Base-by-base conservation (phyloP, 1,284 basidiomycete genomes). In the Trametes sp. region DNA sequence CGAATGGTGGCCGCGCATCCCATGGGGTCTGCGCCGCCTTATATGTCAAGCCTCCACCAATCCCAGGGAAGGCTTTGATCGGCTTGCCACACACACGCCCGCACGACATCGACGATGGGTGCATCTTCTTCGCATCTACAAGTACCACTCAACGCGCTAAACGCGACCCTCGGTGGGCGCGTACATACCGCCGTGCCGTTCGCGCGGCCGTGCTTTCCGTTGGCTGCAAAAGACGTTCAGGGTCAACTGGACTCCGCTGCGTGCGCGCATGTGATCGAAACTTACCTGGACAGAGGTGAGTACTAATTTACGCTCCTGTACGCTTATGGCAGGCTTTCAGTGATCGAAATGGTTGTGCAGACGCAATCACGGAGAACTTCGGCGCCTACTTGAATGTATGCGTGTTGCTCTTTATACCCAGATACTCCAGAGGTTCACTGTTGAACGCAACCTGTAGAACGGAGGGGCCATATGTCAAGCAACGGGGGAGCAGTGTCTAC, bases 141-240 rank as follows among this genome's bases (percentile, higher is more conserved):
- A 23, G 23, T 2, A n/a, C n/a, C 50, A 14, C 35, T 53, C 24
- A 24, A 28, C 13, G 57, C 44, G 4, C 66, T 77, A 26, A 77
- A 76, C 57, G n/a, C 61, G 9, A 70, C 73, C 5, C 61, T 77
- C 16, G 68, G 63, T 16, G 77, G 76, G 6, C 69, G 73, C 26
- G 71, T 78, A 2, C 57, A 70, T 49, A 33, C 42, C 7, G 70
- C 68, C 1, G 53, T 62, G 6, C 77, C 76, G 0, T 66, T 75
- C 36, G 69, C 72, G 5, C 68, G 69, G 6, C 70, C 74, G 0
- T 79, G 77, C 51, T 79, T 77, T 57, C 59, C 67, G 2, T 33
- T 45, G 19, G 36, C 46, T 4, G 70, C 72, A 45, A 61, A 72
- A 13, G 71, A 70, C 19, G 23, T 51, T 21, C 24, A 57, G 4